These are phyloP conservation scores for Oryza australiensis DNA, from an alignment of 176 grass and related monocot genomes.

Conservation along the genomic window DNA sequence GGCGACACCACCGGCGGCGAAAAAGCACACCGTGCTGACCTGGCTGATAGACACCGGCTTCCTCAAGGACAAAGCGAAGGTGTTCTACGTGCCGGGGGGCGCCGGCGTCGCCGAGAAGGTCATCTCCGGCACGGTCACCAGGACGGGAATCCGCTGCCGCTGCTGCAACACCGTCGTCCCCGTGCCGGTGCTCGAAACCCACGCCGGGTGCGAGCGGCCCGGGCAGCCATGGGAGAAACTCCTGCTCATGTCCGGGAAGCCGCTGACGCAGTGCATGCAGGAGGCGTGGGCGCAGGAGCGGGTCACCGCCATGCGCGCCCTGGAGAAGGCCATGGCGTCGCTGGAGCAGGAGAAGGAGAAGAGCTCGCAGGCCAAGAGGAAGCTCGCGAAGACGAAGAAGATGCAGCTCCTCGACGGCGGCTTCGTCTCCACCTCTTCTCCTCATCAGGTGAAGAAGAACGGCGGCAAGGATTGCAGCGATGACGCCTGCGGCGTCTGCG, in stretches of 20 bases:
- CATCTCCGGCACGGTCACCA: conserved; percentile 44
- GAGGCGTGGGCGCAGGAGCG: conserved; percentile 54
- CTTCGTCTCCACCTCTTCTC: not conserved
- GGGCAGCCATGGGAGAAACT: conserved; percentile 56
- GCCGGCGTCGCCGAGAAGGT: conserved; percentile 26
- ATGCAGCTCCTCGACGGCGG: not conserved
- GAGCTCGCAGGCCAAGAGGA: conserved; percentile 31
- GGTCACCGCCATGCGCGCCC: not conserved
- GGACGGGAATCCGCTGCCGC: conserved; percentile 43
- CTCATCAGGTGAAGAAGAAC: conserved; percentile 7
- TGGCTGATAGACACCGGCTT: conserved; percentile 66
- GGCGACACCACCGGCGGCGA: not conserved
- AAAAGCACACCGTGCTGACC: conserved; percentile 64
- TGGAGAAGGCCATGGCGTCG: conserved; percentile 9
- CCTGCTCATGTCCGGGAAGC: conserved; percentile 61
- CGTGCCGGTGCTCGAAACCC: conserved; percentile 43
- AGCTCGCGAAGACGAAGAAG: conserved; percentile 29
- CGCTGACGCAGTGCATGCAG: conserved; percentile 48
- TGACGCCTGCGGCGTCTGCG: conserved; percentile 85
- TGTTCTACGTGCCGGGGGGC: conserved; percentile 49
- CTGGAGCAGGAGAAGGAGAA: conserved; percentile 37
- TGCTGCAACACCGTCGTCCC: conserved; percentile 52
- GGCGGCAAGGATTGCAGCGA: conserved; percentile 60
- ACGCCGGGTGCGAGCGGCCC: conserved; percentile 36
- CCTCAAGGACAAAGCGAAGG: conserved; percentile 47